A percentile compares a stretch with the other conserved stretches of the same genome.
Conservation (phyloP, 2,329 filamentous ascomycete genomes). For the Achaetomium macrosporum region DNA sequence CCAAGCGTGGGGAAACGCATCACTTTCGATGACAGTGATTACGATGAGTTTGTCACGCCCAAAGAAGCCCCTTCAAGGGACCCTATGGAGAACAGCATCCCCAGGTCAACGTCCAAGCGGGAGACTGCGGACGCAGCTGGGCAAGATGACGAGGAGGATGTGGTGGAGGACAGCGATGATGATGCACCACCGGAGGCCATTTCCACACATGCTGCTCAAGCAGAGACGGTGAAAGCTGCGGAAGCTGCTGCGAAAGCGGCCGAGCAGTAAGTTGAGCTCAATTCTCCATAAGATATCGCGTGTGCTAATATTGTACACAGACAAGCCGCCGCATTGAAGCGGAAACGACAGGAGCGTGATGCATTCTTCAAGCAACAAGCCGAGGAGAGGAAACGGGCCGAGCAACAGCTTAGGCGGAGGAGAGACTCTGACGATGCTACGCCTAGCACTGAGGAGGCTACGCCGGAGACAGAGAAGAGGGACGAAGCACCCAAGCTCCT, state of each 20-base stretch:
- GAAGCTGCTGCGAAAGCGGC: constrained; percentile 45
- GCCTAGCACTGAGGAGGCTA: constrained; percentile 7
- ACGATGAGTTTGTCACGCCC: constrained; percentile 30
- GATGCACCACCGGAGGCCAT: constrained; percentile 55
- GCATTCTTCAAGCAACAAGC: constrained; percentile 51
- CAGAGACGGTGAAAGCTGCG: constrained; percentile 40
- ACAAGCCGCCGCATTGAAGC: constrained; percentile 45
- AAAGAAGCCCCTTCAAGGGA: constrained; percentile 25
- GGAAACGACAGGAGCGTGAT: constrained; percentile 51
- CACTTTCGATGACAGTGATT: constrained; percentile 28
- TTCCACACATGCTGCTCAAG: constrained; percentile 46
- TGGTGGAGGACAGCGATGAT: constrained; percentile 41
- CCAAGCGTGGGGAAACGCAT: constrained; percentile 26
- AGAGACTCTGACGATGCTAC: constrained; percentile 21
- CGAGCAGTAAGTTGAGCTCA: constrained; percentile 41
- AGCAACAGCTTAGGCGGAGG: constrained; percentile 19
- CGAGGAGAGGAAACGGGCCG: constrained; percentile 39
- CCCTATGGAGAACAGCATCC: constrained; percentile 19
- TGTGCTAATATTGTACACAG: constrained; percentile 33
- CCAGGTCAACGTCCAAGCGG: neutral
- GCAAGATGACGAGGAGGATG: constrained; percentile 42
- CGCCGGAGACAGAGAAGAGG: constrained; percentile 22
- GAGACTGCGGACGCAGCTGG: constrained; percentile 20
- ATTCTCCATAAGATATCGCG: neutral
- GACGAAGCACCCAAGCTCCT: constrained; percentile 42